Conservation (phyloP, 2,329 filamentous ascomycete species). For the Podosphaera fusca region DNA sequence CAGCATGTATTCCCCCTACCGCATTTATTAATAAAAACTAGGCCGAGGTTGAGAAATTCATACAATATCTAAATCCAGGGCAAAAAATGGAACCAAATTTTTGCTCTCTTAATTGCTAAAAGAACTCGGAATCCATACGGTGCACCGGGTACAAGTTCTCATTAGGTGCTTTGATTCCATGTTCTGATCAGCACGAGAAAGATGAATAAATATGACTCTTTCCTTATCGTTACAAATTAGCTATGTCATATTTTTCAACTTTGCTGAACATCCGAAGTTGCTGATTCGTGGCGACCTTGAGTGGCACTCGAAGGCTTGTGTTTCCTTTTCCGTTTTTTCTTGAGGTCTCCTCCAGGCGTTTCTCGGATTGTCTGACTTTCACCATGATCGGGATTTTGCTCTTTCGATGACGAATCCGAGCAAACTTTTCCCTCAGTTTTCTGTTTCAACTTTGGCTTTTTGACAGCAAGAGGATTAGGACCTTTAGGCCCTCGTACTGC, state of each 20-base stretch:
- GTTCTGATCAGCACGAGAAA: too few species aligned
- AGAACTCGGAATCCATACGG: too few species aligned
- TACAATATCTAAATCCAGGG: too few species aligned
- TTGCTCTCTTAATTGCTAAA: too few species aligned
- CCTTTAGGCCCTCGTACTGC: constrained; percentile 38
- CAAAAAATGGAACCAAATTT: too few species aligned
- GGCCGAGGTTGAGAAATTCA: too few species aligned
- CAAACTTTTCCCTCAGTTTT: constrained; percentile 4
- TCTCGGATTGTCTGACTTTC: neutral
- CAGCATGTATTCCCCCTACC: too few species aligned
- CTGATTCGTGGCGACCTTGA: neutral
- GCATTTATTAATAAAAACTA: too few species aligned
- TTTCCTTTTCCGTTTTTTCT: constrained; percentile 2
- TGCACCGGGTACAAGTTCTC: too few species aligned
- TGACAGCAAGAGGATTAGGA: constrained; percentile 47
- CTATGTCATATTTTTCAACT: neutral
- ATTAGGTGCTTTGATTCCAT: too few species aligned
- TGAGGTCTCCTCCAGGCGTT: neutral
- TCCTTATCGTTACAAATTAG: too few species aligned
- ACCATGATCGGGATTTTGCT: neutral
- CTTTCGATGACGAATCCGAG: neutral
- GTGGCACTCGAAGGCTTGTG: neutral
- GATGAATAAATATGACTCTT: too few species aligned
- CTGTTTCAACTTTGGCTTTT: constrained; percentile 36
- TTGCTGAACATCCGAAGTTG: neutral